These are phyloP conservation scores for Saccharomyces hybrid DNA, from an alignment of 1,139 yeast genomes.

Conservation along the genomic window DNA sequence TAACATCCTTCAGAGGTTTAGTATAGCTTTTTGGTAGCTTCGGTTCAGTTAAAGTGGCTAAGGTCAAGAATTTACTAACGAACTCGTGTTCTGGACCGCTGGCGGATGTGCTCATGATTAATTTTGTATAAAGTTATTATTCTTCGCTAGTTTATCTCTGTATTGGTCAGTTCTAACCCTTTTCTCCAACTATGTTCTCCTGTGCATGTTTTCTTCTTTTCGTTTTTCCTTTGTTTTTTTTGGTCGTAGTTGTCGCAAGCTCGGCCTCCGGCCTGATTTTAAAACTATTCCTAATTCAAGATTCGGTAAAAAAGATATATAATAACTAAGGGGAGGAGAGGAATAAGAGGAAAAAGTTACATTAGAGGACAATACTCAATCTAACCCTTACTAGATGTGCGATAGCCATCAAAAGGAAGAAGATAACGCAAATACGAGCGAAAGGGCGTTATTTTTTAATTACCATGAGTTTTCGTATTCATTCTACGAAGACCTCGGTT, in stretches of 20 bases:
- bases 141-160: not conserved
- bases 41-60: conserved; percentile 27
- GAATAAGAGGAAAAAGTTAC: not conserved
- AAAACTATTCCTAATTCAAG: not conserved
- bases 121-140: not conserved
- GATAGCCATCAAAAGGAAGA: conserved; percentile 10
- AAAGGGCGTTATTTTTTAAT: conserved; percentile 45
- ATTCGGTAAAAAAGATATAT: not conserved
- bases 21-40: conserved; percentile 20
- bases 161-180: not conserved
- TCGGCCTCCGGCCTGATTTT: not conserved
- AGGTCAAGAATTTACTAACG: conserved; percentile 26
- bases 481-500: conserved; percentile 29
- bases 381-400: conserved; percentile 1
- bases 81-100: conserved; percentile 25
- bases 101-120: conserved; percentile 2
- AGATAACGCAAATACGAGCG: conserved; percentile 3
- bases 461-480: conserved; percentile 51
- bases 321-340: not conserved
- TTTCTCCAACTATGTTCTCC: not conserved
- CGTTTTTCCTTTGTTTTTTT: not conserved
- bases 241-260: not conserved
- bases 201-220: not conserved
- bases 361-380: not conserved
- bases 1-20: conserved; percentile 27